Base-by-base conservation (phyloP, 2,329 filamentous ascomycete genomes). In the Alternaria dauci region DNA sequence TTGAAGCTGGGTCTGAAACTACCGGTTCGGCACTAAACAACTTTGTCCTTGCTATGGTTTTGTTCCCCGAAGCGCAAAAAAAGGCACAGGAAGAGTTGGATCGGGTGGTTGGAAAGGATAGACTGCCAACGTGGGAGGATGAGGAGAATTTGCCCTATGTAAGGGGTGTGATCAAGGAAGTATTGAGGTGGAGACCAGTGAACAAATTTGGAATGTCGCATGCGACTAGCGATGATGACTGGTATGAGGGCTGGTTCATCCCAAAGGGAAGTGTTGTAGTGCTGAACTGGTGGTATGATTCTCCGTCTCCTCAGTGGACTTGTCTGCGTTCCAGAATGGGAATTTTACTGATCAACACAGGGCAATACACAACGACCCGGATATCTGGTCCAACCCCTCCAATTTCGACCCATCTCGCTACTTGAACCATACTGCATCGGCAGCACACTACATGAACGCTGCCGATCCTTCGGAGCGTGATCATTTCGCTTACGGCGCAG, bases 241-340 rank as follows among this genome's bases (percentile, higher is more conserved):
- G 70, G 70, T 77, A 77, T 50, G 68, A 72, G 69, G 84, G 77
- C 1, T 73, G 74, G 47, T 76, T 76, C 51, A 74, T 81, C 7
- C 79, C 79, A 0, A 79, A 79, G 55, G 78, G 77, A 3, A 64
- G 66, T 16, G 69, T 76, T 1, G 70, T 71, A 1, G 68, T 76
- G 5, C 26, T 77, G 46, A 78, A 77, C 39, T 76, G 73, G 71
- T 77, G 73, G 74, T 74, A 66, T 56, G 68, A 28, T 6, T 4
- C 30, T 8, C 18, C 2, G 8, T 38, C 14, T 46, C 5, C 16
- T 11, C 6, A 14, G 12, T 42, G 38, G 4, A 12, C 14, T 12
- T 1, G 20, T 5, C 1, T 4, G 3, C 16, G 6, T 34, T 12
- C 2, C 20, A 7, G 14, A 8, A 12, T 42, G 14, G 2, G 2